Evolutionary conservation across 1,284 basidiomycete genomes (phyloP).

Genomic region (Hemileia vastatrix): DNA sequence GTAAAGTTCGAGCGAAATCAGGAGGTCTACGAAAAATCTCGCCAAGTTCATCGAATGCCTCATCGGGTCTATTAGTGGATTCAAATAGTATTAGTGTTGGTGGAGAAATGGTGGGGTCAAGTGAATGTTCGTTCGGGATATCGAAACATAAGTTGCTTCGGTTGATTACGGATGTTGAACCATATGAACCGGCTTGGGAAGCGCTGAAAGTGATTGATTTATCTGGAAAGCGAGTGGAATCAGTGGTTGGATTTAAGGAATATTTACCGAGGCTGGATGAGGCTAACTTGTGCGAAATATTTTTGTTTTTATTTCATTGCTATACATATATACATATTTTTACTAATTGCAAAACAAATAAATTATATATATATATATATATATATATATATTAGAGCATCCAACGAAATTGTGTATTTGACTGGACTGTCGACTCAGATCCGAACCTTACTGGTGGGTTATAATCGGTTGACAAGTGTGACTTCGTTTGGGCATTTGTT

Average conservation of each 20-base stretch:
- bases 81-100: too few species aligned
- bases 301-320: constrained; percentile 13
- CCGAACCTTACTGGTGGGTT: constrained; percentile 67
- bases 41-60: background rate
- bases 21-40: background rate
- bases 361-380: too few species aligned
- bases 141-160: constrained; percentile 81
- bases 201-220: constrained; percentile 66
- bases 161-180: constrained; percentile 87
- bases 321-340: background rate
- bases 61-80: too few species aligned
- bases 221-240: constrained; percentile 68
- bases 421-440: constrained; percentile 70
- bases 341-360: too few species aligned
- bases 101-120: too few species aligned
- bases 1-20: background rate
- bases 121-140: constrained; percentile 88
- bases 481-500: constrained; percentile 80
- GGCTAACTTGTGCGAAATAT: constrained; percentile 60
- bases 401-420: constrained; percentile 72
- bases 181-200: constrained; percentile 93
- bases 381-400: background rate
- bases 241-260: constrained; percentile 83
- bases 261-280: constrained; percentile 77
- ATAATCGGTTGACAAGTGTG: constrained; percentile 72